Evolutionary conservation across 306 rosid genomes (phyloP).

Genomic region (Cucurbita ficifolia): DNA sequence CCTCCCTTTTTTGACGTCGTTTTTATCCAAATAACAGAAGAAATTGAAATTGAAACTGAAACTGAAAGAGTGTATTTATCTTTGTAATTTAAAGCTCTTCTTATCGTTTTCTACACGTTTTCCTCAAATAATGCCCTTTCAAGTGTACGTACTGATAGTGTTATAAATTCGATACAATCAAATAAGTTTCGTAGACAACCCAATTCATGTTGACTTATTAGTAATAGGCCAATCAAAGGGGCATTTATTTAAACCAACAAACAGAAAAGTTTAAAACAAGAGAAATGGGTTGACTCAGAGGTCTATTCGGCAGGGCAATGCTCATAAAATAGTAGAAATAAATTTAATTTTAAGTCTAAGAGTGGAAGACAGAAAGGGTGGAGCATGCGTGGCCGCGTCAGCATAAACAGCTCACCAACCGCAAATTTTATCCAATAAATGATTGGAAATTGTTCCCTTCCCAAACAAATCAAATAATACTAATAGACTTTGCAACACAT

Average conservation of each 20-base stretch:
- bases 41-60: neutral
- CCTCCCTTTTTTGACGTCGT: neutral
- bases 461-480: neutral
- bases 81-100: neutral
- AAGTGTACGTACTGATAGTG: too few species aligned
- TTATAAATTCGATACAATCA: too few species aligned
- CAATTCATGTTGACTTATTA: too few species aligned
- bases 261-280: neutral
- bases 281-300: neutral
- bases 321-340: neutral
- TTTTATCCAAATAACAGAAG: neutral
- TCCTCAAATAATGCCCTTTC: neutral
- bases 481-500: neutral
- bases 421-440: slow-evolving; percentile 11
- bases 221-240: too few species aligned
- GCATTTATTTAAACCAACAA: neutral
- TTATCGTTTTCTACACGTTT: neutral
- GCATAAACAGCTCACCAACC: slow-evolving; percentile 11
- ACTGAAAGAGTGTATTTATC: too few species aligned
- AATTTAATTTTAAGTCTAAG: neutral
- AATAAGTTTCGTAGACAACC: too few species aligned
- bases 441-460: neutral
- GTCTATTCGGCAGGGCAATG: neutral
- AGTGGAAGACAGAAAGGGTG: neutral
- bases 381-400: slow-evolving; percentile 8